These are phyloP conservation scores for Lepidium africanum DNA, from an alignment of 345 rosid genomes.

Conservation along the genomic window DNA sequence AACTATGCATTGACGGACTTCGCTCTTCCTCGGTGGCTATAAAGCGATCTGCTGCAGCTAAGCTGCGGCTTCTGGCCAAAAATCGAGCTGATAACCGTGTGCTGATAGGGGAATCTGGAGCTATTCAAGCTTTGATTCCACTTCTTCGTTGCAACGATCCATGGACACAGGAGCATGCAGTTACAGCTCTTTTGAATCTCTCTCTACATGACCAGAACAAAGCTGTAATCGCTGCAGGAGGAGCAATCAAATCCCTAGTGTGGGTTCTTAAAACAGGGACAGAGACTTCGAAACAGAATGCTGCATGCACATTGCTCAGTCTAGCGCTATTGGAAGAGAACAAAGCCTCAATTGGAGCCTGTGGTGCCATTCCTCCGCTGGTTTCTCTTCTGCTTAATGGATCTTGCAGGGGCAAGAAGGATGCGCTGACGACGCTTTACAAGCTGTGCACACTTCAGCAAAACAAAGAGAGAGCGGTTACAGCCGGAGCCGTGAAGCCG, in stretches of 20 bases:
- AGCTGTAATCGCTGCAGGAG: slow-evolving; percentile 47
- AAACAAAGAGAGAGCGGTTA: slow-evolving; percentile 89
- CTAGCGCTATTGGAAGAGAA: slow-evolving; percentile 79
- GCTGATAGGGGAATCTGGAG: slow-evolving; percentile 93
- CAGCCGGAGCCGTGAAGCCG: slow-evolving; percentile 88
- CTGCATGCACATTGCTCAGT: slow-evolving; percentile 84
- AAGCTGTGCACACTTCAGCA: slow-evolving; percentile 70
- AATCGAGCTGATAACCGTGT: slow-evolving; percentile 78
- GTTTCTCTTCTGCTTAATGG: slow-evolving; percentile 77
- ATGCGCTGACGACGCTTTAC: slow-evolving; percentile 82
- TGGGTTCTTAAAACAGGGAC: slow-evolving; percentile 93
- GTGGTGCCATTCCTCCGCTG: slow-evolving; percentile 92
- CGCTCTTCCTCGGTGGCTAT: slow-evolving; percentile 59
- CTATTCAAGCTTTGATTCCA: slow-evolving; percentile 72
- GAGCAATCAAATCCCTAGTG: slow-evolving; percentile 73
- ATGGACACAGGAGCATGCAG: slow-evolving; percentile 92
- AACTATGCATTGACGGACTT: slow-evolving; percentile 81
- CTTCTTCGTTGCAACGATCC: slow-evolving; percentile 82
- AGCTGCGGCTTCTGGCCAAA: slow-evolving; percentile 80
- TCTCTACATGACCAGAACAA: slow-evolving; percentile 74
- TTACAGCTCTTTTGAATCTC: slow-evolving; percentile 80
- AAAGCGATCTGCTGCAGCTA: slow-evolving; percentile 91
- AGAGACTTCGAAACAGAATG: slow-evolving; percentile 91
- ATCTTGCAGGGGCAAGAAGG: slow-evolving; percentile 81
- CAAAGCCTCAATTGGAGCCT: slow-evolving; percentile 74